phyloP scores from a whole-genome alignment of 306 rosid genomes.

The Pyrus betulifolia region DNA sequence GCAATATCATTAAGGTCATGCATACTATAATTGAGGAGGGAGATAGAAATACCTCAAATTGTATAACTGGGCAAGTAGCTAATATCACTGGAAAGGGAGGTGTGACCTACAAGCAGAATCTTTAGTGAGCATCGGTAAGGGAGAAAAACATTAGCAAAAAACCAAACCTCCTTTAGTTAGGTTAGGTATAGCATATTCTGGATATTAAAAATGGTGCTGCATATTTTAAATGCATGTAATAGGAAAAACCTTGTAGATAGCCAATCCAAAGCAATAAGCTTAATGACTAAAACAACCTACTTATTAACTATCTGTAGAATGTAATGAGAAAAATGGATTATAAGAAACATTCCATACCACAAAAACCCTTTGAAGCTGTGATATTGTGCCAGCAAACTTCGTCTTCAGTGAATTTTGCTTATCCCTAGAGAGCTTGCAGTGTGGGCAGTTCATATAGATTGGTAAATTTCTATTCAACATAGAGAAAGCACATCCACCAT shows the following conservation, averaged over 20 bases:
- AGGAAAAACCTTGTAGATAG: not conserved
- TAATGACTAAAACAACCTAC: not conserved
- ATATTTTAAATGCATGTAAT: not conserved
- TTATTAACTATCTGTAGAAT: not conserved
- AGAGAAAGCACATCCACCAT: slow-evolving; percentile 55
- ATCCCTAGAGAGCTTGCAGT: slow-evolving; percentile 59
- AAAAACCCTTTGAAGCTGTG: slow-evolving; percentile 87
- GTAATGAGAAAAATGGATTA: slow-evolving; percentile 6
- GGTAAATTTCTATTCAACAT: slow-evolving; percentile 74
- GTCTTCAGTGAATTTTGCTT: slow-evolving; percentile 48
- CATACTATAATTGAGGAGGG: not conserved
- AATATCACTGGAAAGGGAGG: slow-evolving; percentile 72
- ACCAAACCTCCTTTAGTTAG: not conserved
- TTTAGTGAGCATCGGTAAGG: slow-evolving; percentile 14
- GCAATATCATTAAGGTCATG: not conserved
- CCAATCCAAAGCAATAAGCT: not conserved
- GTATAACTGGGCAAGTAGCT: slow-evolving; percentile 70
- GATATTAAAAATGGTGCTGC: not conserved
- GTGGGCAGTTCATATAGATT: slow-evolving; percentile 80
- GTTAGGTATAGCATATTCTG: not conserved
- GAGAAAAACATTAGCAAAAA: not conserved
- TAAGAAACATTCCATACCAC: slow-evolving; percentile 51
- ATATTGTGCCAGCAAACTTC: slow-evolving; percentile 68
- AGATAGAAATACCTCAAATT: slow-evolving; percentile 61
- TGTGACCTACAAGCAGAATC: slow-evolving; percentile 64